Evolutionary conservation across 2,329 filamentous ascomycete species (phyloP).

Genomic region (Xylaria sp.): DNA sequence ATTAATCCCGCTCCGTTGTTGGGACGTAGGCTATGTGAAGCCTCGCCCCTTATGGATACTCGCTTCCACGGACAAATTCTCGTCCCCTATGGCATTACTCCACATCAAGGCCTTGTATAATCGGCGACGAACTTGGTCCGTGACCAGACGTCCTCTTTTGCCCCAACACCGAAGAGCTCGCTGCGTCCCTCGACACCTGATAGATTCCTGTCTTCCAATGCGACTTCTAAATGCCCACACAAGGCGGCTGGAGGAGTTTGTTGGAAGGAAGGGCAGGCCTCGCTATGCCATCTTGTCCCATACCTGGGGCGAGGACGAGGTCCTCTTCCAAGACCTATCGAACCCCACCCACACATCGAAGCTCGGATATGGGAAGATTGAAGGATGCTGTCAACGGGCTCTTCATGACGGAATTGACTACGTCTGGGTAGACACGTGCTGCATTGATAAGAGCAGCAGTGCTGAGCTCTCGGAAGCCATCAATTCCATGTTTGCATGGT

Average conservation of each 20-base stretch:
- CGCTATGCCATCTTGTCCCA: slow-evolving; percentile 14
- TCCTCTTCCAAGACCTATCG: slow-evolving; percentile 5
- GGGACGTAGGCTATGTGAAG: too few relatives aligned
- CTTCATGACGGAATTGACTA: not conserved
- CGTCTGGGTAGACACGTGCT: slow-evolving; percentile 15
- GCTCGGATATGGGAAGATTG: slow-evolving; percentile 5
- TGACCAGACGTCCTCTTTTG: not conserved
- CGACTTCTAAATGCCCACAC: slow-evolving; percentile 9
- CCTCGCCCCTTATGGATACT: too few relatives aligned
- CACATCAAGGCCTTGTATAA: not conserved
- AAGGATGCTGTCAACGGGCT: slow-evolving; percentile 7
- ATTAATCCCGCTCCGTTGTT: too few relatives aligned
- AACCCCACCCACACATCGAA: not conserved
- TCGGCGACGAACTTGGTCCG: not conserved
- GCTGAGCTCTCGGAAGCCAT: slow-evolving; percentile 5
- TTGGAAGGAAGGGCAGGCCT: not conserved
- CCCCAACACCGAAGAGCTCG: not conserved
- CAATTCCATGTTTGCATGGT: slow-evolving; percentile 12
- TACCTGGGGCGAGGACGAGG: slow-evolving; percentile 8
- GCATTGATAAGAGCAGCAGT: slow-evolving; percentile 9
- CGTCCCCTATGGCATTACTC: too few relatives aligned
- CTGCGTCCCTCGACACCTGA: not conserved
- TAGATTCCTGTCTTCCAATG: slow-evolving; percentile 1
- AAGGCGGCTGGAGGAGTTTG: slow-evolving; percentile 8
- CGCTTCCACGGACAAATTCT: too few relatives aligned